Conservation (phyloP, 1,284 basidiomycete species). For the Ceratobasidium sp. region DNA sequence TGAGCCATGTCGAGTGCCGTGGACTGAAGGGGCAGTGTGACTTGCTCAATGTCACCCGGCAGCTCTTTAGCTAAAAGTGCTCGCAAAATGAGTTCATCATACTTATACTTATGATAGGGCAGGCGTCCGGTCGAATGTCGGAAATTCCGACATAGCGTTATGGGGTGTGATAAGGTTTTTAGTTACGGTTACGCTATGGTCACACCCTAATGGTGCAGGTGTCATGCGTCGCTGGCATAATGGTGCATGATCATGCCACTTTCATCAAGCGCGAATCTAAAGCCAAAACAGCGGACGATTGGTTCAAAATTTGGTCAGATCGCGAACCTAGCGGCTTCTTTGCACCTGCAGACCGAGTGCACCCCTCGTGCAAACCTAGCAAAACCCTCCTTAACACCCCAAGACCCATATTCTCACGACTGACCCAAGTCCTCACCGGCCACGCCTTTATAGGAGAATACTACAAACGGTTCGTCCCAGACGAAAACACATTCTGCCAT, state of each 20-base stretch:
- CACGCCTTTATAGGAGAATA: too few species aligned
- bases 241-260: too few species aligned
- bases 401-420: conserved; percentile 45
- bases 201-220: too few species aligned
- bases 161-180: too few species aligned
- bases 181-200: too few species aligned
- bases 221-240: too few species aligned
- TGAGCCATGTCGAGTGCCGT: background rate
- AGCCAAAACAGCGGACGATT: too few species aligned
- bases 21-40: background rate
- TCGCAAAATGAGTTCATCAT: background rate
- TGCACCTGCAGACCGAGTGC: conserved; percentile 46
- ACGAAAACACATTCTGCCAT: too few species aligned
- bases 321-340: conserved; percentile 42
- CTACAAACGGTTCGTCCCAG: too few species aligned
- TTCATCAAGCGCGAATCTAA: conserved; percentile 43
- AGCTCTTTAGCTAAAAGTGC: background rate
- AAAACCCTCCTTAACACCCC: conserved; percentile 42
- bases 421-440: too few species aligned
- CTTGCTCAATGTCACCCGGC: background rate
- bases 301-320: too few species aligned
- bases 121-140: background rate
- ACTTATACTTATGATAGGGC: background rate
- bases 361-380: conserved; percentile 45
- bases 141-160: too few species aligned